These are phyloP conservation scores for Dichotomopilus funicola DNA, from an alignment of 2,329 filamentous ascomycete species.

Conservation along the genomic window DNA sequence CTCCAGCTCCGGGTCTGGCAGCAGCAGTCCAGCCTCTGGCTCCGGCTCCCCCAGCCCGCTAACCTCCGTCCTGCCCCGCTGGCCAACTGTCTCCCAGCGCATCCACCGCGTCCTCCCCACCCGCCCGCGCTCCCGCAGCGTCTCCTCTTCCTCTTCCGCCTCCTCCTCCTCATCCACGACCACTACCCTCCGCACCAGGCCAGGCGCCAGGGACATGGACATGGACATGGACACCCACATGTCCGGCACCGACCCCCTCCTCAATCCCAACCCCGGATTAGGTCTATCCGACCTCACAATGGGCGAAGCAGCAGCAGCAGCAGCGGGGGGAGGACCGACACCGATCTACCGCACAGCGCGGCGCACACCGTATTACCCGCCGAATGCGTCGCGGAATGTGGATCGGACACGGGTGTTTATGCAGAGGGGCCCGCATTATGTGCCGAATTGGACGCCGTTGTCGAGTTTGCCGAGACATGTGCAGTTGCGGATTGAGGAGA, in stretches of 20 bases:
- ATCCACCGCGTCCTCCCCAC: slow-evolving; percentile 6
- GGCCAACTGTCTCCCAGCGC: slow-evolving; percentile 11
- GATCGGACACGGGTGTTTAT: slow-evolving; percentile 18
- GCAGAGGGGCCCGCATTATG: slow-evolving; percentile 19
- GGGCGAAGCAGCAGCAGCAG: not conserved
- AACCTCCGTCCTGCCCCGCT: not conserved
- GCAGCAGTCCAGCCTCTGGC: not conserved
- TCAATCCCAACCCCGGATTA: not conserved
- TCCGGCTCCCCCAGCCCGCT: not conserved
- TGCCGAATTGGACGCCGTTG: slow-evolving; percentile 22
- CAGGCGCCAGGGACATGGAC: not conserved
- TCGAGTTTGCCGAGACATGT: slow-evolving; percentile 16
- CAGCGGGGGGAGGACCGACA: not conserved
- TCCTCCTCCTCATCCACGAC: not conserved
- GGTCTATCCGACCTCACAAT: not conserved
- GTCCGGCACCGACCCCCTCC: not conserved
- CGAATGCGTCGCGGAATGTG: slow-evolving; percentile 17
- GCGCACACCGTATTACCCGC: slow-evolving; percentile 22
- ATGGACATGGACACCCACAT: not conserved
- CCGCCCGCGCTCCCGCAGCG: slow-evolving; percentile 6
- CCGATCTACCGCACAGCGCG: slow-evolving; percentile 9
- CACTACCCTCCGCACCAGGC: not conserved
- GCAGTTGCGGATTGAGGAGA: slow-evolving; percentile 18
- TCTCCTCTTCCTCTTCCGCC: not conserved
- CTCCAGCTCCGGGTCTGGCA: not conserved